Evolutionary conservation across 306 rosid genomes (phyloP).

Genomic region (Trifolium dubium): DNA sequence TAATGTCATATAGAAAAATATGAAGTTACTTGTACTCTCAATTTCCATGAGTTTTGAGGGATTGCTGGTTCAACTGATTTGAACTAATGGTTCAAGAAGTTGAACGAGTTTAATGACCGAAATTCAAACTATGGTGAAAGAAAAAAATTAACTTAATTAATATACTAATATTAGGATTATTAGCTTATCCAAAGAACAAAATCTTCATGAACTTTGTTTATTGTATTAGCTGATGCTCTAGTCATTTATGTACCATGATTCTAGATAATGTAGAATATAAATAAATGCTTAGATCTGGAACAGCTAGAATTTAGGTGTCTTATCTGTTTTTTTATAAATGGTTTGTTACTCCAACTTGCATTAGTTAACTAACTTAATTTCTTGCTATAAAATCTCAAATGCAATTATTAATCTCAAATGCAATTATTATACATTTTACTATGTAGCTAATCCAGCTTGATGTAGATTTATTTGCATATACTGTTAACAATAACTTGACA

Average conservation of each 20-base stretch:
- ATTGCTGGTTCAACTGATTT: background rate
- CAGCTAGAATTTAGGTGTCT: constrained; percentile 21
- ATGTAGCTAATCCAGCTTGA: constrained; percentile 12
- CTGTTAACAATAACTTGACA: constrained; percentile 27
- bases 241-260: constrained; percentile 9
- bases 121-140: background rate
- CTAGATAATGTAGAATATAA: constrained; percentile 7
- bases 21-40: constrained; percentile 22
- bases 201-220: constrained; percentile 24
- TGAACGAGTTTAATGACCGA: background rate
- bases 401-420: background rate
- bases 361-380: constrained; percentile 6
- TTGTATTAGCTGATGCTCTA: background rate
- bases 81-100: background rate
- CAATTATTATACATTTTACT: background rate
- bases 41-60: background rate
- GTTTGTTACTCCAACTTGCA: constrained; percentile 30
- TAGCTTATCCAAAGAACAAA: background rate
- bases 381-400: background rate
- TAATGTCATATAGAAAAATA: constrained; percentile 6
- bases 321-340: background rate
- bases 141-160: background rate
- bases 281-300: constrained; percentile 19
- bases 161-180: background rate
- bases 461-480: constrained; percentile 36